Evolutionary conservation across 495 filamentous ascomycete species (phyloP), one percentile per base, ranked within the genome.

Genomic region (Penicillium salamii): DNA sequence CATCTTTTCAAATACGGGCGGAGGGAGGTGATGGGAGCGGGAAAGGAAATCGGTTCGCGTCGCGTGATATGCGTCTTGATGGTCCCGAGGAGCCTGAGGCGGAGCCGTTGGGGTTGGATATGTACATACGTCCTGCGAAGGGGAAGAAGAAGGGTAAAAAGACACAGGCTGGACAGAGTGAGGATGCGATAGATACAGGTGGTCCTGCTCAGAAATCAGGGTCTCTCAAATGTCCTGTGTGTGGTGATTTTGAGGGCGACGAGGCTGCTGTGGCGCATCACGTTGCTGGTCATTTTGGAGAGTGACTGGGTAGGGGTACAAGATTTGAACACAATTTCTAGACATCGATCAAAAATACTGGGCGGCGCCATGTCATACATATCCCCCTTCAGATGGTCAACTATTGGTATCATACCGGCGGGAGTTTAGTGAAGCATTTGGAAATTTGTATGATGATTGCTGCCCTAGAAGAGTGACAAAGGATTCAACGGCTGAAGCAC

Each of bases 181-280:
- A 14, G 34, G 14, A 11, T 26, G 8, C 23, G 23, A 26, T 26
- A 8, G 37, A 42, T 14, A 14, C 44, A 36, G 11, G 7, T 13
- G 35, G 11, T 23, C 3, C 40, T 23, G 9, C 33, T 11, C 45
- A 44, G 14, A 12, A 11, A 21, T 17, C 41, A 28, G 20, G 13
- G 5, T 15, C 35, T 46, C 11, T 36, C 34, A 32, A 37, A 11
- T 65, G 62, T 52, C 62, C 62, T 17, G 55, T 65, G 8, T 65
- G 62, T 35, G 51, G 46, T n/a, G 34, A 24, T 14, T 65, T 65
- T 29, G 36, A 61, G 24, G 61, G 61, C 4, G 61, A 65, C 37
- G 61, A 61, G 41, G 53, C 58, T 5, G 61, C 61, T 28, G 61
- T 65, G 40, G 58, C 61, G n/a, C 53, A 65, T 42, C 61, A 65